A percentile compares a stretch with the other conserved stretches of the same genome.
Conservation (phyloP, 2,329 filamentous ascomycete species). For the Elsinoe arachidis region DNA sequence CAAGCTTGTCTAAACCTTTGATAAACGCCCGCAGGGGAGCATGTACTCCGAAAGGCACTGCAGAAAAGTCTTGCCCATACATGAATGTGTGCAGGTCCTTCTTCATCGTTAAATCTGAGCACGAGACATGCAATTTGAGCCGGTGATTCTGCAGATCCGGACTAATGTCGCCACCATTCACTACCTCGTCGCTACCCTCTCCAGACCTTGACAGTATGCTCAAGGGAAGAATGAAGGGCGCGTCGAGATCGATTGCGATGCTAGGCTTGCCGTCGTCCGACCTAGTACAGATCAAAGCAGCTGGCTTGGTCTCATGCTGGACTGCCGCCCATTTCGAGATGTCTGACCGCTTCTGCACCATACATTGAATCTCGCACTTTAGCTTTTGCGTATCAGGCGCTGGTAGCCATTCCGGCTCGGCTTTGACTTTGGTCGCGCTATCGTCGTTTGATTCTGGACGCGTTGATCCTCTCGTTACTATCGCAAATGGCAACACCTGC, state of each 20-base stretch:
- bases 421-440: background rate
- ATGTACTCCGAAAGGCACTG: background rate
- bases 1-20: background rate
- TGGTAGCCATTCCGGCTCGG: background rate
- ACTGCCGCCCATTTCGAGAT: background rate
- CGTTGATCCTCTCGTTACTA: background rate
- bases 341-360: background rate
- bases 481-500: constrained; percentile 17
- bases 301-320: background rate
- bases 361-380: constrained; percentile 8
- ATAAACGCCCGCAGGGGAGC: background rate
- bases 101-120: background rate
- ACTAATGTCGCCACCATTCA: background rate
- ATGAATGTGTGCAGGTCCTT: background rate
- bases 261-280: background rate
- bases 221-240: background rate
- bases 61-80: background rate
- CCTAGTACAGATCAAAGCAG: background rate
- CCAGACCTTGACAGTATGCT: background rate
- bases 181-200: background rate
- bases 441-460: background rate
- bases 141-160: background rate
- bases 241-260: constrained; percentile 1
- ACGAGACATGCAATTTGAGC: background rate
- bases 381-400: background rate